These are phyloP conservation scores for Toxoplasma gondii DNA, from an alignment of 169 alveolate genomes.

Conservation along the genomic window DNA sequence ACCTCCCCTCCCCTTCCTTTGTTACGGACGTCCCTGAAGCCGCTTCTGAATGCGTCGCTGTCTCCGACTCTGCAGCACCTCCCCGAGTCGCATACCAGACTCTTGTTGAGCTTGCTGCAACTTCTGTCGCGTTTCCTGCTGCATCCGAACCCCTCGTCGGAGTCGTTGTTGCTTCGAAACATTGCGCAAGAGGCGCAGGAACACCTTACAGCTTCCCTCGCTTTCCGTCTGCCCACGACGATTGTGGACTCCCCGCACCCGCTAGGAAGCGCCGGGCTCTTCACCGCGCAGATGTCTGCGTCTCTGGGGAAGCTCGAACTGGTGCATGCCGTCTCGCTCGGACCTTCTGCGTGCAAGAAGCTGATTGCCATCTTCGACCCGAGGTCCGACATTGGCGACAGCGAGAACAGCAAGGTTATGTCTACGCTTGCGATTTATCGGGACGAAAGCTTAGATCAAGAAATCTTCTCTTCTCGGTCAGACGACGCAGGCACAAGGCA, in stretches of 20 bases:
- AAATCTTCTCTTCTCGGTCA: background rate
- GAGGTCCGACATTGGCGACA: slow-evolving; percentile 65
- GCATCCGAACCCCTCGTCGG: background rate
- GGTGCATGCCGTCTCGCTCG: background rate
- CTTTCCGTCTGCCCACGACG: slow-evolving; percentile 54
- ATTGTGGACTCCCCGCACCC: slow-evolving; percentile 70
- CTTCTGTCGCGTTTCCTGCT: slow-evolving; percentile 49
- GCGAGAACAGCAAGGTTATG: slow-evolving; percentile 53
- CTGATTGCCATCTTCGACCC: slow-evolving; percentile 71
- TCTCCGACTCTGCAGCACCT: slow-evolving; percentile 61
- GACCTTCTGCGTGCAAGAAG: slow-evolving; percentile 7
- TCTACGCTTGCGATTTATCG: slow-evolving; percentile 54
- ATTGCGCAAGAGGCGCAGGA: slow-evolving; percentile 1
- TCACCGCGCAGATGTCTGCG: background rate
- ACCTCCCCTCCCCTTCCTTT: background rate
- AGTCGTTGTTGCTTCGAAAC: background rate
- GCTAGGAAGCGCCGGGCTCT: background rate
- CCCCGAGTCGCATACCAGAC: slow-evolving; percentile 42
- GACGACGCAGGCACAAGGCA: slow-evolving; percentile 13
- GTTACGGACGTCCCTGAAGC: background rate
- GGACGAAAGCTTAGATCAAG: slow-evolving; percentile 43
- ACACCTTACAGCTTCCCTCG: background rate
- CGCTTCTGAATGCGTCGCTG: background rate
- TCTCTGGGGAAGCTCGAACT: background rate
- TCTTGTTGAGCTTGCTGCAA: slow-evolving; percentile 65